These are phyloP conservation scores for Calocybe gambosa DNA, from an alignment of 1,284 basidiomycete genomes.

Conservation along the genomic window DNA sequence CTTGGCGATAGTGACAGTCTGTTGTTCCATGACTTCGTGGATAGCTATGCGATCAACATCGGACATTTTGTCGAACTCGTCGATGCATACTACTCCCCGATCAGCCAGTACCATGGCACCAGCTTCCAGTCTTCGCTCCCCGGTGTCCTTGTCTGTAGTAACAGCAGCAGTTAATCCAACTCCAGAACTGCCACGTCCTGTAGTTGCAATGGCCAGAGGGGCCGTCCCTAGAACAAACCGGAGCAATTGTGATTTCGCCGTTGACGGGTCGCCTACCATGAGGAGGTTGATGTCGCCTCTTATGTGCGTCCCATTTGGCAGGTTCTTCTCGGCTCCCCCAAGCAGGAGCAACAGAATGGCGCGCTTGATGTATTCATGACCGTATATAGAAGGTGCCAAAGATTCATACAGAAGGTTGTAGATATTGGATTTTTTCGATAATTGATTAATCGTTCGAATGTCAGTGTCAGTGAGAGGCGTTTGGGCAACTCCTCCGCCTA, in stretches of 20 bases:
- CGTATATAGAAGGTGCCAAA: slow-evolving; percentile 96
- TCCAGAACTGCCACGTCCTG: slow-evolving; percentile 94
- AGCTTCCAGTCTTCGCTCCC: slow-evolving; percentile 93
- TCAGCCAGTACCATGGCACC: slow-evolving; percentile 99
- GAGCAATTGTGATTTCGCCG: slow-evolving; percentile 95
- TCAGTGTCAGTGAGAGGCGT: slow-evolving; percentile 91
- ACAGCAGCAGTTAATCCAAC: slow-evolving; percentile 99
- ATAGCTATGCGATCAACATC: slow-evolving; percentile 99
- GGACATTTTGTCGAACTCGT: slow-evolving; percentile 99
- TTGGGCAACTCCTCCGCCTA: slow-evolving; percentile 94
- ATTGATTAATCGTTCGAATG: slow-evolving; percentile 95
- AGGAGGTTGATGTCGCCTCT: slow-evolving; percentile 99
- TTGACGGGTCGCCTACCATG: slow-evolving; percentile 99
- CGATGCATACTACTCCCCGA: slow-evolving; percentile 97
- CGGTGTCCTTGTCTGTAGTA: slow-evolving; percentile 96
- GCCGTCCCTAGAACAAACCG: slow-evolving; percentile 96
- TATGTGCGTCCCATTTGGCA: slow-evolving; percentile 97
- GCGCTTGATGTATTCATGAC: slow-evolving; percentile 94
- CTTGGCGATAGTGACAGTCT: slow-evolving; percentile 99
- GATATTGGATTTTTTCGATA: slow-evolving; percentile 82
- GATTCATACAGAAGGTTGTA: slow-evolving; percentile 90
- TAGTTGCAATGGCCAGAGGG: slow-evolving; percentile 96
- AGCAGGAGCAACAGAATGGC: slow-evolving; percentile 90
- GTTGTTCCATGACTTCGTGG: slow-evolving; percentile 99
- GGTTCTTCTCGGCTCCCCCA: slow-evolving; percentile 96